A percentile compares a stretch with the other conserved stretches of the same genome.
Evolutionary conservation across 352 stramenopile genomes (phyloP).

Genomic region (Blastocystis sp.): DNA sequence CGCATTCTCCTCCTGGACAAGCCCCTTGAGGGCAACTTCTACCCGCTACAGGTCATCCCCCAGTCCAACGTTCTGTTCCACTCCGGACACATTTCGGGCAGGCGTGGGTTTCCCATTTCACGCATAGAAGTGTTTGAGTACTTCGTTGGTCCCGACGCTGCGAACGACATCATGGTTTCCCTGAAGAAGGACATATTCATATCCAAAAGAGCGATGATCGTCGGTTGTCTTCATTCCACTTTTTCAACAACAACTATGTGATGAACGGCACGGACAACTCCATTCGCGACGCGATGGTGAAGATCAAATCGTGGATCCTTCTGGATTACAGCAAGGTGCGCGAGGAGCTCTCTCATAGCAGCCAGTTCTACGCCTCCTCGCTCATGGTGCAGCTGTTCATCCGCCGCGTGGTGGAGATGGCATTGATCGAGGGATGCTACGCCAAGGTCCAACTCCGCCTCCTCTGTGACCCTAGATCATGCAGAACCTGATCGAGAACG

Average conservation of each 20-base stretch:
- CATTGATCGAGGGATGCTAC: constrained; percentile 55
- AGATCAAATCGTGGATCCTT: constrained; percentile 22
- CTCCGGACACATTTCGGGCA: constrained; percentile 29
- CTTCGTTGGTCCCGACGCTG: neutral
- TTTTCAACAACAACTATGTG: constrained; percentile 61
- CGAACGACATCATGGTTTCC: constrained; percentile 8
- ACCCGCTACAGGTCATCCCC: constrained; percentile 47
- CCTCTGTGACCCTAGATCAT: constrained; percentile 14
- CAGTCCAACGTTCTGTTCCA: constrained; percentile 51
- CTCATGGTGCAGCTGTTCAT: constrained; percentile 56
- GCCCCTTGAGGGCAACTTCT: constrained; percentile 39
- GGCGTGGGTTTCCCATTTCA: neutral
- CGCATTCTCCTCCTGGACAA: constrained; percentile 59
- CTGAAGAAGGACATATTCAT: constrained; percentile 40
- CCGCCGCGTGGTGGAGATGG: constrained; percentile 57
- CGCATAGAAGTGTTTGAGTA: constrained; percentile 50
- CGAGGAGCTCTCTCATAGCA: neutral
- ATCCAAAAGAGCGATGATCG: neutral
- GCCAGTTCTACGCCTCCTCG: constrained; percentile 36
- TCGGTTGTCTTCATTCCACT: neutral
- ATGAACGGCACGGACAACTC: constrained; percentile 17
- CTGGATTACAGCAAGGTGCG: constrained; percentile 5
- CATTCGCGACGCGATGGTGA: constrained; percentile 13
- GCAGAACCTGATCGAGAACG: constrained; percentile 30
- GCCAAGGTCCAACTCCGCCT: neutral